These are phyloP conservation scores for Yamadazyma olivae DNA, from an alignment of 805 yeast species.

Conservation along the genomic window DNA sequence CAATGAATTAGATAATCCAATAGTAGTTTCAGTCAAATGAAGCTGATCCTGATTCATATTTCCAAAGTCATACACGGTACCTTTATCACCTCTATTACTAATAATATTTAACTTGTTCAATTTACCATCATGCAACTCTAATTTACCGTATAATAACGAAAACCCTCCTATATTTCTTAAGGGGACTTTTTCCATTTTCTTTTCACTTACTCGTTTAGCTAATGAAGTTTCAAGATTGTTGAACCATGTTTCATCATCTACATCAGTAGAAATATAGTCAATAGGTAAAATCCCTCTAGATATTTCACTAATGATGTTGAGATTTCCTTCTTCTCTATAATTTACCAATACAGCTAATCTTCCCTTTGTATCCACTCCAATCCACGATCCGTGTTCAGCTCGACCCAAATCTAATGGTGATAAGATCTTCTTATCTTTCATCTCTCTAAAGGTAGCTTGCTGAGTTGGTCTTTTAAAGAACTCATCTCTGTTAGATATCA, in stretches of 20 bases:
- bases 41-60: constrained; percentile 17
- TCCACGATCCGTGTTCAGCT: constrained; percentile 86
- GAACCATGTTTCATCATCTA: constrained; percentile 46
- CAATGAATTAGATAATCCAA: constrained; percentile 70
- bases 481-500: constrained; percentile 88
- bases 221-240: constrained; percentile 18
- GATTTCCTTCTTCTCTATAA: constrained; percentile 48
- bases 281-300: constrained; percentile 55
- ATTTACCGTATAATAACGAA: constrained; percentile 54
- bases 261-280: constrained; percentile 37
- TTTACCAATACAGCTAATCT: constrained; percentile 74
- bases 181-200: constrained; percentile 9
- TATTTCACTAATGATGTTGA: constrained; percentile 28
- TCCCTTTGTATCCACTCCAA: constrained; percentile 62
- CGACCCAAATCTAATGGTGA: constrained; percentile 76
- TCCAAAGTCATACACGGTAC: constrained; percentile 25
- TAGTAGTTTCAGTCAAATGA: constrained; percentile 20
- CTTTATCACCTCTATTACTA: constrained; percentile 48
- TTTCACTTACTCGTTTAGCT: constrained; percentile 4
- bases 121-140: constrained; percentile 24
- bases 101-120: constrained; percentile 41
- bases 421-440: constrained; percentile 41
- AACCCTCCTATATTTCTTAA: constrained; percentile 56
- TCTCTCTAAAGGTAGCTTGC: constrained; percentile 38
- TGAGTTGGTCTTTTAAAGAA: constrained; percentile 70